Percentiles rank a stretch among this genome's conserved stretches.
These are phyloP conservation scores for Hygrophorus russula DNA, from an alignment of 768 basidiomycete genomes.

Conservation along the genomic window DNA sequence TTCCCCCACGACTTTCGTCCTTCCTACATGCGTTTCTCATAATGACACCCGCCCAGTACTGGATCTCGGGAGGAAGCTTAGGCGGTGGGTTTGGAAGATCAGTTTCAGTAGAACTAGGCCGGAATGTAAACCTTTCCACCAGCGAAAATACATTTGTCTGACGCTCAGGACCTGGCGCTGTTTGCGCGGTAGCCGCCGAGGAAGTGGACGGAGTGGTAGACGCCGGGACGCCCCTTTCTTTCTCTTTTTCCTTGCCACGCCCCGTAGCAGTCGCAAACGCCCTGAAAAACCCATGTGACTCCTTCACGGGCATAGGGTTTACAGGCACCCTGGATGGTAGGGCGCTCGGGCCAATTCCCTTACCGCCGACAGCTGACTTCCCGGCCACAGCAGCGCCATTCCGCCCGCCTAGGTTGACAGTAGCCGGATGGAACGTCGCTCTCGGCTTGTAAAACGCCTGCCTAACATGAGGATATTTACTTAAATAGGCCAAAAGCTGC, in stretches of 20 bases:
- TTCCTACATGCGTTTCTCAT: constrained; percentile 99
- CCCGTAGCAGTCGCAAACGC: constrained; percentile 28
- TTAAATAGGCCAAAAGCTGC: constrained; percentile 91
- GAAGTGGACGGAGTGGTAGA: constrained; percentile 2
- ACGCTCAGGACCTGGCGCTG: constrained; percentile 19
- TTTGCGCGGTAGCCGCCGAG: constrained; percentile 12
- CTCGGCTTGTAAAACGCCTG: constrained; percentile 90
- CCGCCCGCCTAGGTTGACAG: constrained; percentile 28
- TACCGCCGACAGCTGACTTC: background rate
- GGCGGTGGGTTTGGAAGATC: constrained; percentile 61
- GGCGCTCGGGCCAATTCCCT: background rate
- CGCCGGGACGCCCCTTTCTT: constrained; percentile 6
- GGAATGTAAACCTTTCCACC: constrained; percentile 93
- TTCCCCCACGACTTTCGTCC: constrained; percentile 86
- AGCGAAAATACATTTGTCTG: constrained; percentile 93
- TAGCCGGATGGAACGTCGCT: constrained; percentile 72
- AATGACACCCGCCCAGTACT: constrained; percentile 99
- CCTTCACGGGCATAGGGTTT: constrained; percentile 6
- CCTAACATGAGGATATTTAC: constrained; percentile 95
- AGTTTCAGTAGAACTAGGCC: constrained; percentile 74
- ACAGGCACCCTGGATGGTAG: constrained; percentile 6
- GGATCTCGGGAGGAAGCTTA: constrained; percentile 77
- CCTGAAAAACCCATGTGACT: constrained; percentile 29
- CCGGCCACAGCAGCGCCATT: constrained; percentile 7
- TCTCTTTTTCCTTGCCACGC: constrained; percentile 40